Conservation (phyloP, 2,329 filamentous ascomycete species). For the Phyllosticta capitalensis region DNA sequence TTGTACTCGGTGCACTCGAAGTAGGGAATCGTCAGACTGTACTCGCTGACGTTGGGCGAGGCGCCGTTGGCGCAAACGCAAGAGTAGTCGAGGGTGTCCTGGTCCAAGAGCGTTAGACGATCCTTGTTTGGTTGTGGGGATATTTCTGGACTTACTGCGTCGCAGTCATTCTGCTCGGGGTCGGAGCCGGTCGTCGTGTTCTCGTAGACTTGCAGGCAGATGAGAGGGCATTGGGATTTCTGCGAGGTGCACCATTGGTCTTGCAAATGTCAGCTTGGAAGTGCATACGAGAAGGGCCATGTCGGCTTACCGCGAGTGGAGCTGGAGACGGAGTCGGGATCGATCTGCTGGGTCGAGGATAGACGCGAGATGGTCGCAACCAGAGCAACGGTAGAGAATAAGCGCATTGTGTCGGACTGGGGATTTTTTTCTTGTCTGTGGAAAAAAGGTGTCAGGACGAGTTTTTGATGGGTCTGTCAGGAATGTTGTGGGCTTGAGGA, state of each 20-base stretch:
- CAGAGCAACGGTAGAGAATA: conserved; percentile 43
- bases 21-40: conserved; percentile 69
- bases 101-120: background rate
- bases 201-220: conserved; percentile 56
- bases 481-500: background rate
- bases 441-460: background rate
- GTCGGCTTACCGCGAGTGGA: conserved; percentile 41
- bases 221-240: conserved; percentile 55
- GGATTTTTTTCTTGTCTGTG: background rate
- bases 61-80: conserved; percentile 62
- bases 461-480: background rate
- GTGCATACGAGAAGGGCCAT: background rate
- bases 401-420: conserved; percentile 31
- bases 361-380: conserved; percentile 42
- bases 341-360: conserved; percentile 49
- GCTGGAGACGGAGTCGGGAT: conserved; percentile 50
- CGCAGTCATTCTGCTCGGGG: conserved; percentile 53
- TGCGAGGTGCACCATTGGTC: conserved; percentile 59
- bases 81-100: conserved; percentile 51
- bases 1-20: conserved; percentile 65
- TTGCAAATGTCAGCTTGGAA: conserved; percentile 24
- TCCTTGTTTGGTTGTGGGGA: background rate
- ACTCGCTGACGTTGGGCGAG: conserved; percentile 64
- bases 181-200: conserved; percentile 24
- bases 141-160: conserved; percentile 44